phyloP scores from a whole-genome alignment of 148 eudicot species.

The Camellia granthamiana region DNA sequence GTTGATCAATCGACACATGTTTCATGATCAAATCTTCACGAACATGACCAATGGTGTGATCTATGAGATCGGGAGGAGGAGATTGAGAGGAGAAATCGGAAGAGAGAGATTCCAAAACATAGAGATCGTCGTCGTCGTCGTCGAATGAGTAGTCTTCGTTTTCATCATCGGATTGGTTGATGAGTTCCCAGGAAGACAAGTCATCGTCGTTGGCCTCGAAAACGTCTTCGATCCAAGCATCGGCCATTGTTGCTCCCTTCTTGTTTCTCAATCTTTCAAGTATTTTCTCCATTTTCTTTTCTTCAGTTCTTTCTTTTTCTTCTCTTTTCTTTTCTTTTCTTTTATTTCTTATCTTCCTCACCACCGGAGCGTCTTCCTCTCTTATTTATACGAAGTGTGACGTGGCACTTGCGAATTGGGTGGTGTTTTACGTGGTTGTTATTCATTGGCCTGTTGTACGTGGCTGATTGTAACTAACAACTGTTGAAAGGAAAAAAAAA shows the following conservation, averaged over 20 bases:
- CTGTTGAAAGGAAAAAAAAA: no score
- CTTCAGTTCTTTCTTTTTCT: not conserved
- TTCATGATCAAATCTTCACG: not conserved
- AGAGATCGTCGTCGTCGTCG: not conserved
- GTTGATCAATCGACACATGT: not conserved
- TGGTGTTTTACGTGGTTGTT: not conserved
- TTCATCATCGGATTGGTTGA: slow-evolving; percentile 27
- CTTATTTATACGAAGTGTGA: not conserved
- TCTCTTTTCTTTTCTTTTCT: not conserved
- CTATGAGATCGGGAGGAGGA: not conserved
- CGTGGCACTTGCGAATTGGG: not conserved
- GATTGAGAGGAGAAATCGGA: slow-evolving; percentile 9
- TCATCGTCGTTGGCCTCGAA: slow-evolving; percentile 17
- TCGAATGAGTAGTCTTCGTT: slow-evolving; percentile 11
- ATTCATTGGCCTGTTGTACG: not conserved
- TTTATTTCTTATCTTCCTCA: not conserved
- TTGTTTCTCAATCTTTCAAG: not conserved
- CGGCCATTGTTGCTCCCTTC: not conserved
- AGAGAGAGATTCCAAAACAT: not conserved
- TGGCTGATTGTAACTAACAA: not conserved
- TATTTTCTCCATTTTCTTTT: slow-evolving; percentile 11
- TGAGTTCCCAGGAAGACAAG: slow-evolving; percentile 44
- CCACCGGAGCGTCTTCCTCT: not conserved
- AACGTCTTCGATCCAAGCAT: not conserved
- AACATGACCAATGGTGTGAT: not conserved